Percentiles rank a stretch among this genome's conserved stretches.
Conservation (phyloP, 768 basidiomycete species). For the Psilocybe subaeruginosa region DNA sequence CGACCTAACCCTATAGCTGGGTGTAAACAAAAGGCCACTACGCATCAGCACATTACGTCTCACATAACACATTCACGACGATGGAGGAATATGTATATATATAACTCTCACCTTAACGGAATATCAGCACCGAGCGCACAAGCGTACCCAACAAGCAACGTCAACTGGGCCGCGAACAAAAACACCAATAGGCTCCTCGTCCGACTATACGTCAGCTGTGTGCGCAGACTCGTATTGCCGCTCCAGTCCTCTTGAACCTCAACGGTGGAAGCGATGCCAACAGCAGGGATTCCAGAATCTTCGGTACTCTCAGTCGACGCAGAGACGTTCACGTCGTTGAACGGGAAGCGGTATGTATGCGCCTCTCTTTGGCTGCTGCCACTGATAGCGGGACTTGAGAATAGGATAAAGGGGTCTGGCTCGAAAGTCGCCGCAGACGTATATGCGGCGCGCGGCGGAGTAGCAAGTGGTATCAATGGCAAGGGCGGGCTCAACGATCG, state of each 20-base stretch:
- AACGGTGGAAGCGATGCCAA: no score
- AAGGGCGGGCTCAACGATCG: conserved; percentile 6
- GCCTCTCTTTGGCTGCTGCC: neutral
- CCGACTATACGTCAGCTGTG: conserved; percentile 14
- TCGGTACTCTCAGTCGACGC: no score
- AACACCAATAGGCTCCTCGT: conserved; percentile 20
- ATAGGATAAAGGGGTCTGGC: neutral
- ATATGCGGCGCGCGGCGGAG: conserved; percentile 10
- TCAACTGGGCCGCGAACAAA: conserved; percentile 20
- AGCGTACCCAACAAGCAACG: conserved; percentile 17
- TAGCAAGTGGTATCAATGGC: conserved; percentile 2
- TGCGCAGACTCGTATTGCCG: neutral
- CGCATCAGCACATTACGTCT: no score
- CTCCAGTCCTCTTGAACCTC: neutral
- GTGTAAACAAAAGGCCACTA: no score
- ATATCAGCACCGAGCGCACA: conserved; percentile 13
- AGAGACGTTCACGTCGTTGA: no score
- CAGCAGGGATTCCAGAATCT: no score
- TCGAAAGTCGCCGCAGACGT: conserved; percentile 3
- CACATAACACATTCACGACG: no score
- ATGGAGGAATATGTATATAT: neutral
- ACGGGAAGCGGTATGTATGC: conserved; percentile 4
- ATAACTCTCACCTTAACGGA: neutral
- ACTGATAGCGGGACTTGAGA: neutral
- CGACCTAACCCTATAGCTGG: no score